Percentiles rank a stretch among this genome's conserved stretches.
Evolutionary conservation across 148 eudicot genomes (phyloP).

Genomic region (Cornus florida): DNA sequence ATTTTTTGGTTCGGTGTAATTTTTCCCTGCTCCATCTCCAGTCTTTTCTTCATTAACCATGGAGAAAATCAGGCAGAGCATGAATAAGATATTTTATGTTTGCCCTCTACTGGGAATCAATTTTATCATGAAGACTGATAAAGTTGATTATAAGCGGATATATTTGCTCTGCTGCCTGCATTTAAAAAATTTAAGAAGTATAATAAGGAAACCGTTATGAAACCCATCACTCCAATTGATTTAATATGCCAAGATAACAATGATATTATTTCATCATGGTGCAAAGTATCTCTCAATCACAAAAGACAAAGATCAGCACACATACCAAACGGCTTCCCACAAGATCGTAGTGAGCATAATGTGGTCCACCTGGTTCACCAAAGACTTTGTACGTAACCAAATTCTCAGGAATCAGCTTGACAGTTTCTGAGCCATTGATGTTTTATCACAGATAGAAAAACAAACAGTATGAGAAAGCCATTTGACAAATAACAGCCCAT

Average conservation of each 20-base stretch:
- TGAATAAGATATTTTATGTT: background rate
- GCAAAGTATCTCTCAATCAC: background rate
- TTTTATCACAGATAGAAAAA: background rate
- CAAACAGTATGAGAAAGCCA: background rate
- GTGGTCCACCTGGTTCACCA: constrained; percentile 70
- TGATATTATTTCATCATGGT: background rate
- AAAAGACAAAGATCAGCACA: constrained; percentile 9
- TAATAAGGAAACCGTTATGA: background rate
- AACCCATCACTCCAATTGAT: background rate
- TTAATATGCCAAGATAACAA: background rate
- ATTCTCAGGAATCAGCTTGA: constrained; percentile 47
- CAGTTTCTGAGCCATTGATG: constrained; percentile 46
- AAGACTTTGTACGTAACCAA: constrained; percentile 53
- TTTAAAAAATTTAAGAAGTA: background rate
- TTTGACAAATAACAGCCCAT: background rate
- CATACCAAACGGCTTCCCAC: constrained; percentile 59
- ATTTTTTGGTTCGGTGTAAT: too few relatives aligned
- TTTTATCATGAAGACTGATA: constrained; percentile 41
- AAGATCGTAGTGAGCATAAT: constrained; percentile 75
- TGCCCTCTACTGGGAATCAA: constrained; percentile 1
- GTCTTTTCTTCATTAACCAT: background rate
- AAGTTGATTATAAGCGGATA: constrained; percentile 53
- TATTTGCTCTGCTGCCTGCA: constrained; percentile 60
- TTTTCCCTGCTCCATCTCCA: too few relatives aligned
- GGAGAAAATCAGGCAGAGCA: background rate